These are phyloP conservation scores for Camillea tinctor DNA, from an alignment of 2,329 filamentous ascomycete species.

Conservation along the genomic window DNA sequence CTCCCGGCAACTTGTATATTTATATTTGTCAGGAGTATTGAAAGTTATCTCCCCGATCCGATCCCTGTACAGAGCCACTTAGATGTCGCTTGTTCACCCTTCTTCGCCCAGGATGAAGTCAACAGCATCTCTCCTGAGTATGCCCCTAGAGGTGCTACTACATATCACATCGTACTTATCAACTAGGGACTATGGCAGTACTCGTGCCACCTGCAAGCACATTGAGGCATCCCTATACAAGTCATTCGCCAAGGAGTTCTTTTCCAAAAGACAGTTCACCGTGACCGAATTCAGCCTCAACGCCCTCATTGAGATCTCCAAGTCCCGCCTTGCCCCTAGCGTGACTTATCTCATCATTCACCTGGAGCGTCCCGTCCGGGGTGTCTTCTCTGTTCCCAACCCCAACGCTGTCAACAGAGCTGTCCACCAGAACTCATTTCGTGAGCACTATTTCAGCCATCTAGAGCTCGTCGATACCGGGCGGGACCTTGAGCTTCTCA, in stretches of 20 bases:
- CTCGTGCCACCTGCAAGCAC: constrained; percentile 55
- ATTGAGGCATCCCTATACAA: constrained; percentile 54
- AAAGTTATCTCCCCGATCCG: background rate
- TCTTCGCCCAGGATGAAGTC: background rate
- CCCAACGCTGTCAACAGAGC: constrained; percentile 23
- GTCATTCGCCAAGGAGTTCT: constrained; percentile 61
- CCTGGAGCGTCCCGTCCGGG: constrained; percentile 30
- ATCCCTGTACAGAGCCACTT: background rate
- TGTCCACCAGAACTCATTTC: constrained; percentile 23
- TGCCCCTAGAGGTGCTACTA: constrained; percentile 60
- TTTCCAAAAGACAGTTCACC: constrained; percentile 66
- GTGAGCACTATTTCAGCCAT: constrained; percentile 30
- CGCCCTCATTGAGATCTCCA: constrained; percentile 49
- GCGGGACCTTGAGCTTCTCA: constrained; percentile 51
- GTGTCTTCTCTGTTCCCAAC: constrained; percentile 16
- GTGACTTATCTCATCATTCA: constrained; percentile 51
- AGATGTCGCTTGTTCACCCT: background rate
- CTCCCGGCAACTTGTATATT: background rate
- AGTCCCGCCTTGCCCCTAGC: constrained; percentile 37
- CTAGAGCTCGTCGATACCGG: constrained; percentile 42
- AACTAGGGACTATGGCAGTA: constrained; percentile 52
- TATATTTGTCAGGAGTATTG: background rate
- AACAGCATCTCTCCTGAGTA: constrained; percentile 20
- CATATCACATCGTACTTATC: constrained; percentile 52
- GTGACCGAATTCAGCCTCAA: constrained; percentile 53